These are phyloP conservation scores for Aristolochia contorta DNA, from an alignment of 164 flowering plant species.

Conservation along the genomic window DNA sequence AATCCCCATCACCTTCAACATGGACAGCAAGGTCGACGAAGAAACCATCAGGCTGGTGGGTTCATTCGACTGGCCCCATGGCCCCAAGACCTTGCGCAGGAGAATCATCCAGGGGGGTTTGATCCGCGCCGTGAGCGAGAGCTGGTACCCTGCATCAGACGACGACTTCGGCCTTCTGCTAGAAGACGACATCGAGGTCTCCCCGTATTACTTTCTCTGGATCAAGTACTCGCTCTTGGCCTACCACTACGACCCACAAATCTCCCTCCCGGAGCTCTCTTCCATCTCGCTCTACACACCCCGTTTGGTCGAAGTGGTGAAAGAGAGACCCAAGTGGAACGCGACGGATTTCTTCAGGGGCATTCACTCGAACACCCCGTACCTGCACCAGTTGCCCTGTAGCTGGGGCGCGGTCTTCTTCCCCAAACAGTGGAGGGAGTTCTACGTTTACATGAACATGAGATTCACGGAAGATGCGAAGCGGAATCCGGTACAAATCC, in stretches of 20 bases:
- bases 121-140: slow-evolving; percentile 93
- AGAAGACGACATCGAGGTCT: slow-evolving; percentile 96
- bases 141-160: slow-evolving; percentile 93
- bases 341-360: slow-evolving; percentile 67
- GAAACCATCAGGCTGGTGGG: slow-evolving; percentile 51
- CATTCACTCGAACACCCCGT: slow-evolving; percentile 92
- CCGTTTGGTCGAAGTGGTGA: slow-evolving; percentile 75
- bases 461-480: slow-evolving; percentile 87
- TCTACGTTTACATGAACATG: slow-evolving; percentile 96
- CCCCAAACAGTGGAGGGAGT: slow-evolving; percentile 98
- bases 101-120: slow-evolving; percentile 97
- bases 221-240: slow-evolving; percentile 76
- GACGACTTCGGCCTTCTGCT: slow-evolving; percentile 85
- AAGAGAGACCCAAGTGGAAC: slow-evolving; percentile 93
- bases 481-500: slow-evolving; percentile 87
- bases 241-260: slow-evolving; percentile 88
- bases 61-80: slow-evolving; percentile 87
- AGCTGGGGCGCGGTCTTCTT: slow-evolving; percentile 98
- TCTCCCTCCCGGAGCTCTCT: slow-evolving; percentile 81
- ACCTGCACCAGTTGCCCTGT: slow-evolving; percentile 92
- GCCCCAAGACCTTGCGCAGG: slow-evolving; percentile 65
- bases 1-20: slow-evolving; percentile 75
- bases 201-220: slow-evolving; percentile 94
- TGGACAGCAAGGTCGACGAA: slow-evolving; percentile 92
- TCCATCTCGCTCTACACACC: slow-evolving; percentile 93